Conservation (phyloP, 352 stramenopile genomes). For the Globisporangium ultimum region DNA sequence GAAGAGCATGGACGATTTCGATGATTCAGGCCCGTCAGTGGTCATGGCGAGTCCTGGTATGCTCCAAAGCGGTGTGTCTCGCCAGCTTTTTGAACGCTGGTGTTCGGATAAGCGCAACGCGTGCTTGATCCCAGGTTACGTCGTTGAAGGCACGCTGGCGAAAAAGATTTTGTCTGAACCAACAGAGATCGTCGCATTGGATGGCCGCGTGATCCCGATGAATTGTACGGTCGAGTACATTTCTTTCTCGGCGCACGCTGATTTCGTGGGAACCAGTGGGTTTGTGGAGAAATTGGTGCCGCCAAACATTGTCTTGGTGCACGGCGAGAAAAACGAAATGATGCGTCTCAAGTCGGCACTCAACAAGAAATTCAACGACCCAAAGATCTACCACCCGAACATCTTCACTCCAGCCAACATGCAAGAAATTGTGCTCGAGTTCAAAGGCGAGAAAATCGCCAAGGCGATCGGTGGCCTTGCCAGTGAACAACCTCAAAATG, state of each 20-base stretch:
- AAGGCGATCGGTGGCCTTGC: conserved; percentile 81
- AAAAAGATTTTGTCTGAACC: conserved; percentile 97
- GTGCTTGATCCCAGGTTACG: conserved; percentile 98
- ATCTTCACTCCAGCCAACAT: conserved; percentile 86
- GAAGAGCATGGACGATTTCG: conserved; percentile 96
- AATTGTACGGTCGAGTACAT: conserved; percentile 97
- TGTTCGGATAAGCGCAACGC: conserved; percentile 97
- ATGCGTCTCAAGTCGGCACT: conserved; percentile 93
- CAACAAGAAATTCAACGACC: conserved; percentile 88
- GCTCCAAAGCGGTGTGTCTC: conserved; percentile 97
- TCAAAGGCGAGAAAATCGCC: conserved; percentile 86
- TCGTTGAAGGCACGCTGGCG: conserved; percentile 97
- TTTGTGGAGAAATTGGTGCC: conserved; percentile 95
- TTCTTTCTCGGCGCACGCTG: conserved; percentile 96
- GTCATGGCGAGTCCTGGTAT: conserved; percentile 99
- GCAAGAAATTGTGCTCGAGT: conserved; percentile 85
- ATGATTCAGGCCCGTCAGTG: conserved; percentile 96
- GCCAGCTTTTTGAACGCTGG: conserved; percentile 98
- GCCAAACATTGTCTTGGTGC: conserved; percentile 94
- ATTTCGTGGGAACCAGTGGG: conserved; percentile 95
- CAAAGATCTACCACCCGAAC: conserved; percentile 77
- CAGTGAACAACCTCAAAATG: conserved; percentile 71
- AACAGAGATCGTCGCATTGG: conserved; percentile 93
- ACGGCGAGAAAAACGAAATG: conserved; percentile 98
- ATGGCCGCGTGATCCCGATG: conserved; percentile 92